Evolutionary conservation across 2,329 filamentous ascomycete genomes (phyloP), one percentile per base, ranked within the genome.

Genomic region (Aspergillus sp.): DNA sequence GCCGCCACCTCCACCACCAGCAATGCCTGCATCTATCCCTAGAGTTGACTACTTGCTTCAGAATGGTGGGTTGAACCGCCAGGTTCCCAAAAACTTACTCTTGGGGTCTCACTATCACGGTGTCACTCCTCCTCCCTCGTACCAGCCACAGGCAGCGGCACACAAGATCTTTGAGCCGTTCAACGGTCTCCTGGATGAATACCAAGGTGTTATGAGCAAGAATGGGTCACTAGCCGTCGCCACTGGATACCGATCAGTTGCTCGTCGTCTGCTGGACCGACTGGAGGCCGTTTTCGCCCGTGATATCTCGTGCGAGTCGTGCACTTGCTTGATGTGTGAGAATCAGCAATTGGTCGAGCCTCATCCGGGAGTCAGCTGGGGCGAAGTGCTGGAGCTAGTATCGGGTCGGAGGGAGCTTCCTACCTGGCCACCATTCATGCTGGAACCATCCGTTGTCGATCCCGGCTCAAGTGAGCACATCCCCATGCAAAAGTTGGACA

Each of bases 171-270:
- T 96, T 61, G 80, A 85, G 4, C 88, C 88, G 0, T 88, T 93
- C 55, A 85, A 86, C 64, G 83, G 81, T 52, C 76, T 96, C 2
- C 75, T 98, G 26, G 86, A 94, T 55, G 86, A 94, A 60, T 97
- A 95, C 62, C 80, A 85, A 52, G 78, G 80, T 3, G 90, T 98
- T 3, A 76, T 97, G 52, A 73, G 78, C 38, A 89, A 85, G 52
- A 88, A 86, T 57, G 93, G 93, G 3, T 97, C 91, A 0, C 73
- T 98, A 4, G 93, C 93, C 2, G 93, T 97, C 1, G 93, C 93
- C 10, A 97, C 91, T 0, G 93, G 93, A 4, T 95, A 97, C 65
- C 82, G 88, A 45, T 96, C 91, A 0, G 86, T 97, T n/a, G 93
- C 93, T 3, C 82, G 93, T 4, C 81, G 90, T 44, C 71, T 97